phyloP scores from a whole-genome alignment of 257 asterid species.

The Hygrophila difformis region DNA sequence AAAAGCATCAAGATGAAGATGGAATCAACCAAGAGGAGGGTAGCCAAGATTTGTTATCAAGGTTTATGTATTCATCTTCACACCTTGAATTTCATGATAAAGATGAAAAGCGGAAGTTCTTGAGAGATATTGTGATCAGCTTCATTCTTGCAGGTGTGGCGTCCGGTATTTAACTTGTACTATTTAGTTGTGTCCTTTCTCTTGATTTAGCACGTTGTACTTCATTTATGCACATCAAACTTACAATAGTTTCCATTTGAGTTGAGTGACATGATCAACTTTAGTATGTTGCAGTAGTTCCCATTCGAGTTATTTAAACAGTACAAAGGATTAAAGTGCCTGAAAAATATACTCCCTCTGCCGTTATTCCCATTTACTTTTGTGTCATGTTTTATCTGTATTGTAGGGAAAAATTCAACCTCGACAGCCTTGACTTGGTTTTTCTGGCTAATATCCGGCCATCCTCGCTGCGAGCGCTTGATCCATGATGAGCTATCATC shows the following conservation, averaged over 20 bases:
- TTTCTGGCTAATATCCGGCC: slow-evolving; percentile 35
- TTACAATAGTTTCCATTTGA: too few relatives aligned
- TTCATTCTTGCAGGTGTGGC: slow-evolving; percentile 28
- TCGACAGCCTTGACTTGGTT: slow-evolving; percentile 38
- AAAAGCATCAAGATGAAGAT: neutral
- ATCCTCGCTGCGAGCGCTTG: slow-evolving; percentile 19
- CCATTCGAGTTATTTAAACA: too few relatives aligned
- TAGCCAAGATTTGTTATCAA: slow-evolving; percentile 23
- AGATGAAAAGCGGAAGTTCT: slow-evolving; percentile 26
- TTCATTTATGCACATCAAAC: too few relatives aligned
- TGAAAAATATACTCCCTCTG: too few relatives aligned
- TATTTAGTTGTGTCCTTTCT: too few relatives aligned
- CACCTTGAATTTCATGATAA: slow-evolving; percentile 14
- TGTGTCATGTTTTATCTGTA: too few relatives aligned
- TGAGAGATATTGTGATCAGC: slow-evolving; percentile 39
- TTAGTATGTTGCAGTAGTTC: too few relatives aligned
- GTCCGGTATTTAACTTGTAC: neutral
- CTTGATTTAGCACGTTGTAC: too few relatives aligned
- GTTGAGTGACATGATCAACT: too few relatives aligned
- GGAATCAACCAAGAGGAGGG: neutral
- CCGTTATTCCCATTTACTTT: too few relatives aligned
- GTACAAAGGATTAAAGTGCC: too few relatives aligned
- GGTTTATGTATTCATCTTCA: slow-evolving; percentile 22
- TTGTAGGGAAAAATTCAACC: slow-evolving; percentile 32
- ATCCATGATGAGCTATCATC: slow-evolving; percentile 19